Percentiles rank a stretch among this genome's conserved stretches.
These are phyloP conservation scores for Hyphopichia khmerensis DNA, from an alignment of 1,139 yeast species.

Conservation along the genomic window DNA sequence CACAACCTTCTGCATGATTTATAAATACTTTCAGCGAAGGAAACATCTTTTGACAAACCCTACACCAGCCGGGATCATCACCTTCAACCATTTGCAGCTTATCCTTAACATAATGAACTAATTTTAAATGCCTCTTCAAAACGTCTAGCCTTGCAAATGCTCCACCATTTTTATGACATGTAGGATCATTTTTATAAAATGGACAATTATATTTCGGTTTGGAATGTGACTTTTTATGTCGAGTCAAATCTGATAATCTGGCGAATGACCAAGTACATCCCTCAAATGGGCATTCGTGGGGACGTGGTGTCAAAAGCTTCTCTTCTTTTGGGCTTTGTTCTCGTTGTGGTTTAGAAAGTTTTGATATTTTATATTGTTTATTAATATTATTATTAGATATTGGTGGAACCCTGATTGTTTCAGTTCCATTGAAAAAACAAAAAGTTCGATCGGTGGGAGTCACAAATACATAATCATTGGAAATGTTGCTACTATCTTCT, in stretches of 20 bases:
- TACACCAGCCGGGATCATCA: slow-evolving; percentile 64
- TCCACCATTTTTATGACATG: slow-evolving; percentile 74
- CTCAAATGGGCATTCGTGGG: slow-evolving; percentile 50
- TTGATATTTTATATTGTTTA: background rate
- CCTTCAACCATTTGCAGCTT: slow-evolving; percentile 23
- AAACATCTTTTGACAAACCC: slow-evolving; percentile 60
- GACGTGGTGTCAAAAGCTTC: slow-evolving; percentile 17
- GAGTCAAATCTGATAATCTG: slow-evolving; percentile 62
- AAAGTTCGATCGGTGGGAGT: background rate
- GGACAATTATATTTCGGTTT: slow-evolving; percentile 71
- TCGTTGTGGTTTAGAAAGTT: background rate
- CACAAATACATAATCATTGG: background rate
- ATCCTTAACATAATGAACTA: slow-evolving; percentile 64
- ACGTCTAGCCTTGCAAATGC: slow-evolving; percentile 71
- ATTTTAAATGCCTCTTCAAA: slow-evolving; percentile 62
- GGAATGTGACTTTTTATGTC: slow-evolving; percentile 64
- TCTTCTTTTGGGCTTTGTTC: background rate
- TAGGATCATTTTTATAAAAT: slow-evolving; percentile 62
- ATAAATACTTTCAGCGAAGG: slow-evolving; percentile 56
- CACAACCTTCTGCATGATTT: slow-evolving; percentile 67
- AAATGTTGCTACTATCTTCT: background rate
- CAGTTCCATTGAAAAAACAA: background rate
- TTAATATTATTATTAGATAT: background rate
- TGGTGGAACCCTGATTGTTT: background rate
- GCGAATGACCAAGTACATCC: slow-evolving; percentile 70